phyloP scores from a whole-genome alignment of 306 rosid genomes.

The Mimosa bimucronata region DNA sequence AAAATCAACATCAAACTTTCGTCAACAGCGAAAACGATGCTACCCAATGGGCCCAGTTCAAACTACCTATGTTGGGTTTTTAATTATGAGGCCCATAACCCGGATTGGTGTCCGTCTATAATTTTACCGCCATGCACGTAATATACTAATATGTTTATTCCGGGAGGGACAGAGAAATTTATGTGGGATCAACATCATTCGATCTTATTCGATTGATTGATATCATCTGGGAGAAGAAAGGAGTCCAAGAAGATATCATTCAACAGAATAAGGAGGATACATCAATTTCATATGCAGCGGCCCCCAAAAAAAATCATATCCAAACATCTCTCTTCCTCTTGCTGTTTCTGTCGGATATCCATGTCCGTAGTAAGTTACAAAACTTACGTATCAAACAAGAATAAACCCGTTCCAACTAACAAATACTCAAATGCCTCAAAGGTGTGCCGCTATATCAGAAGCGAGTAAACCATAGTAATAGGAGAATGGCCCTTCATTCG shows the following conservation, averaged over 20 bases:
- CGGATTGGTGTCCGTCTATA: not conserved
- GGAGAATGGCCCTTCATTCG: conserved; percentile 20
- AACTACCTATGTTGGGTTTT: not conserved
- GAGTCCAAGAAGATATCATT: not conserved
- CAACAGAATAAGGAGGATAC: not conserved
- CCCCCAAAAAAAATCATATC: not conserved
- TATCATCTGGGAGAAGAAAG: not conserved
- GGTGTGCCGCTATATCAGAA: not conserved
- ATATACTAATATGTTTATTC: not conserved
- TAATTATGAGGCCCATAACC: not conserved
- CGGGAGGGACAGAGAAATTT: not conserved
- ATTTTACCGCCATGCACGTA: not conserved
- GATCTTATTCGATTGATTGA: not conserved
- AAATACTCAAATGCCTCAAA: conserved; percentile 23
- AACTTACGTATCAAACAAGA: conserved; percentile 24
- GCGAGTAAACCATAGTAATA: conserved; percentile 20
- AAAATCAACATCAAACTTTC: not conserved
- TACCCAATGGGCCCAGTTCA: not conserved
- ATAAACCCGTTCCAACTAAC: conserved; percentile 17
- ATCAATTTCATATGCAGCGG: not conserved
- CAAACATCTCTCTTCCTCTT: not conserved
- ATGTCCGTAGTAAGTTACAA: conserved; percentile 28
- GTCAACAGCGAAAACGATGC: not conserved
- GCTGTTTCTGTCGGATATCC: conserved; percentile 17
- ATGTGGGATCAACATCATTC: not conserved